Conservation (phyloP, 306 rosid genomes). For the Quercus alba region DNA sequence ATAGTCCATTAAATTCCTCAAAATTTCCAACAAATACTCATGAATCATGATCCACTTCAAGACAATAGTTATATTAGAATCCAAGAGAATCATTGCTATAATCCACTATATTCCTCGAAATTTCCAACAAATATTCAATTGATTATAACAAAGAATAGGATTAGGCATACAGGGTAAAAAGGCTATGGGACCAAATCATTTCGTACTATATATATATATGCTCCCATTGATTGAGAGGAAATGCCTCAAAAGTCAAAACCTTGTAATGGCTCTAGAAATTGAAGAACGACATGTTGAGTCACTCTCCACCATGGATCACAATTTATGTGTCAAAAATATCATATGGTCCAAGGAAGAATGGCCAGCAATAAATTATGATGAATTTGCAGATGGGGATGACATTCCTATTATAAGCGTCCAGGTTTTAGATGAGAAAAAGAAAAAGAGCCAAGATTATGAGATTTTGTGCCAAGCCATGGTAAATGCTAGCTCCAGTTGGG, state of each 20-base stretch:
- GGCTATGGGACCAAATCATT: neutral
- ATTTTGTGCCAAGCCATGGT: neutral
- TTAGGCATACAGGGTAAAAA: too few relatives aligned
- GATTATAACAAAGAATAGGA: neutral
- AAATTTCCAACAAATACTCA: neutral
- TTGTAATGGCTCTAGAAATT: neutral
- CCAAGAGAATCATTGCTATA: neutral
- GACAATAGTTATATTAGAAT: neutral
- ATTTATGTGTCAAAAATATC: neutral
- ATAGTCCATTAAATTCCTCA: neutral
- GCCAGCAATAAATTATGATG: neutral
- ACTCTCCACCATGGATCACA: neutral
- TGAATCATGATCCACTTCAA: too few relatives aligned
- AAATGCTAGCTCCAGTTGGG: neutral
- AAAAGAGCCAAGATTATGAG: neutral
- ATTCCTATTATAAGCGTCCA: neutral
- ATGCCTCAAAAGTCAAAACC: neutral
- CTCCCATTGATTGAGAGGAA: neutral
- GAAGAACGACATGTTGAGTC: slow-evolving; percentile 5
- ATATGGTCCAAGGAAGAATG: neutral
- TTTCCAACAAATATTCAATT: neutral
- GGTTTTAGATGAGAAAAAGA: neutral
- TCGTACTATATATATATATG: neutral
- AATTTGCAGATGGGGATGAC: neutral
- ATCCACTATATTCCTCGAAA: neutral